These are phyloP conservation scores for Lolium rigidum DNA, from an alignment of 176 grass and related monocot genomes.

Conservation along the genomic window DNA sequence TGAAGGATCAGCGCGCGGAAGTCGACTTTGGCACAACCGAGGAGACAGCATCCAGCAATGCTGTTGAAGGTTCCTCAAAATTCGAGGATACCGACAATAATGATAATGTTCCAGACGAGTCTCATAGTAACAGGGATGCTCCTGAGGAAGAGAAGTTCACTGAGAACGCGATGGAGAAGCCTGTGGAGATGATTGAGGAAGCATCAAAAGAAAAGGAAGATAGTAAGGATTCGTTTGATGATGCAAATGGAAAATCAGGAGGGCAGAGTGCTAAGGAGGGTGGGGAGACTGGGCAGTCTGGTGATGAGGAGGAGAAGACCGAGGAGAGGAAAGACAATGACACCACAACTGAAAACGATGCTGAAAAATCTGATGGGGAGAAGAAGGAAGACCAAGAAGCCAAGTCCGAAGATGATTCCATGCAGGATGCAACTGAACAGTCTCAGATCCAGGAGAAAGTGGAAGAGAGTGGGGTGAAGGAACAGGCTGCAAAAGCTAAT, in stretches of 20 bases:
- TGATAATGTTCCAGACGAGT: constrained; percentile 47
- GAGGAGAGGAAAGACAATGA: constrained; percentile 39
- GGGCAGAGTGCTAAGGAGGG: constrained; percentile 22
- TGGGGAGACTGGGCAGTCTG: constrained; percentile 29
- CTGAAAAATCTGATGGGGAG: constrained; percentile 42
- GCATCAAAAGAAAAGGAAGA: constrained; percentile 42
- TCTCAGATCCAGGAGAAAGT: constrained; percentile 60
- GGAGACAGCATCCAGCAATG: constrained; percentile 47
- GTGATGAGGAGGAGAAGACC: constrained; percentile 36
- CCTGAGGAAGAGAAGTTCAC: constrained; percentile 51
- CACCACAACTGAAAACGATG: constrained; percentile 46
- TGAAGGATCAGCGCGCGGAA: constrained; percentile 38
- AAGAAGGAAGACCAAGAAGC: constrained; percentile 60
- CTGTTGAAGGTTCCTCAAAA: constrained; percentile 42
- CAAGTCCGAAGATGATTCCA: constrained; percentile 38
- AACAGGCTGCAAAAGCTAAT: constrained; percentile 38
- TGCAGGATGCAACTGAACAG: constrained; percentile 41
- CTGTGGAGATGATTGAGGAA: constrained; percentile 45
- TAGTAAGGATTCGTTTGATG: constrained; percentile 49
- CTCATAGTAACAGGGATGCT: constrained; percentile 48
- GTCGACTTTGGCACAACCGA: constrained; percentile 46
- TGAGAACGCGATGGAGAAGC: constrained; percentile 51
- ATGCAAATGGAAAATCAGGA: constrained; percentile 59
- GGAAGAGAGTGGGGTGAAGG: constrained; percentile 67
- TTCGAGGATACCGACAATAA: constrained; percentile 55